Evolutionary conservation across 2,329 filamentous ascomycete genomes (phyloP).

Genomic region (Escovopsis sp.): DNA sequence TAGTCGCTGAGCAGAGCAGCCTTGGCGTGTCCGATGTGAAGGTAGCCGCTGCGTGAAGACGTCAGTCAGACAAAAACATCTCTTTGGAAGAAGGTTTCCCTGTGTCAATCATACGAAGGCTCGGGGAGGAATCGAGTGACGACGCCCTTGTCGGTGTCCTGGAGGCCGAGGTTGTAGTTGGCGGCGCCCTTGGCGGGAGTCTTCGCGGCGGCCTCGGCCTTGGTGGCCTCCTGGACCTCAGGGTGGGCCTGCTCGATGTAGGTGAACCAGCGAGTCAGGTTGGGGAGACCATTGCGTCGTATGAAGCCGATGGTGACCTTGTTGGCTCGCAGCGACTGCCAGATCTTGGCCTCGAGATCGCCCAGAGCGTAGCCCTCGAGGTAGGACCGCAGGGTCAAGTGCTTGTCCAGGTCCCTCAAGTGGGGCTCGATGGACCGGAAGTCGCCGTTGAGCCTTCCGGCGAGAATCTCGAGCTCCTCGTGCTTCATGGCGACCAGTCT

Average conservation of each 20-base stretch:
- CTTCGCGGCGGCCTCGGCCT: slow-evolving; percentile 55
- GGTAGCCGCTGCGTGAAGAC: slow-evolving; percentile 46
- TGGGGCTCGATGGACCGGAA: slow-evolving; percentile 70
- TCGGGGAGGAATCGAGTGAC: slow-evolving; percentile 88
- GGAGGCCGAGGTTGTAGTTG: slow-evolving; percentile 78
- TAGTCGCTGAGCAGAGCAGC: slow-evolving; percentile 89
- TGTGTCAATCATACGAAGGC: slow-evolving; percentile 49
- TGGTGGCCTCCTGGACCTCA: slow-evolving; percentile 57
- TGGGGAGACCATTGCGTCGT: slow-evolving; percentile 61
- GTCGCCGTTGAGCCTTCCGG: slow-evolving; percentile 43
- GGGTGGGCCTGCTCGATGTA: slow-evolving; percentile 73
- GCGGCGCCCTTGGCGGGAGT: slow-evolving; percentile 63
- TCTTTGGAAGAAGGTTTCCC: not conserved
- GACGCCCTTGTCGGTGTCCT: slow-evolving; percentile 75
- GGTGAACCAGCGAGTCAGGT: slow-evolving; percentile 73
- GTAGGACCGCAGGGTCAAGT: slow-evolving; percentile 76
- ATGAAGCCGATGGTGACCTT: slow-evolving; percentile 70
- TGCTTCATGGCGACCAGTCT: slow-evolving; percentile 33
- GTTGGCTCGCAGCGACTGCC: slow-evolving; percentile 71
- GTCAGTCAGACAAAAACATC: slow-evolving; percentile 4
- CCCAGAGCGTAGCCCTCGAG: slow-evolving; percentile 67
- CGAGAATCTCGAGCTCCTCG: slow-evolving; percentile 38
- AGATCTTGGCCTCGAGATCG: slow-evolving; percentile 66
- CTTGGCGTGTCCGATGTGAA: slow-evolving; percentile 94
- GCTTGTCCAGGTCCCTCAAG: slow-evolving; percentile 66